These are phyloP conservation scores for Ceratocystis ficicola DNA, from an alignment of 2,329 filamentous ascomycete genomes.

Conservation along the genomic window DNA sequence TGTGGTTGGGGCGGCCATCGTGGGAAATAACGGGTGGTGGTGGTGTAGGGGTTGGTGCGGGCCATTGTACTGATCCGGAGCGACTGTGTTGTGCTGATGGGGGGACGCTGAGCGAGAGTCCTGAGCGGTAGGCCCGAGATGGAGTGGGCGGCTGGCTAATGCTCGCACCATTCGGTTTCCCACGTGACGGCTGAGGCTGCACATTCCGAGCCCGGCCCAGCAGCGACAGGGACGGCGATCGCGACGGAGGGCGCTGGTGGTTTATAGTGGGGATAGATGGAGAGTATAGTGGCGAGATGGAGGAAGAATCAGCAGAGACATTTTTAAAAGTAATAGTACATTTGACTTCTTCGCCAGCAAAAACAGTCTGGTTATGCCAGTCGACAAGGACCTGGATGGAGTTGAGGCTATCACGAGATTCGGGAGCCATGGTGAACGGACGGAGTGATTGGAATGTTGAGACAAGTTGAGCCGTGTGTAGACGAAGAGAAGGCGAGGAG, in stretches of 20 bases:
- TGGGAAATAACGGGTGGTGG: constrained; percentile 23
- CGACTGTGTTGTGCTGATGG: constrained; percentile 35
- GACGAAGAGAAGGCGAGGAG: not conserved
- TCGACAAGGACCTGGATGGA: constrained; percentile 81
- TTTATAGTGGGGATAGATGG: constrained; percentile 21
- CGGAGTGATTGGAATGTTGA: constrained; percentile 20
- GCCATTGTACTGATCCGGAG: constrained; percentile 39
- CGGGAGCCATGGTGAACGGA: constrained; percentile 37
- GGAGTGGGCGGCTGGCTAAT: constrained; percentile 31
- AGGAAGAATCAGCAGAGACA: constrained; percentile 39
- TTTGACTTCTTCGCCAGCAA: constrained; percentile 89
- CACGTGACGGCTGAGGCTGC: constrained; percentile 36
- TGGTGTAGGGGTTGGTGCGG: constrained; percentile 27
- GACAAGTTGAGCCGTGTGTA: not conserved
- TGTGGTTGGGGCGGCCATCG: constrained; percentile 28
- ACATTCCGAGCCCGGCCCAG: constrained; percentile 32
- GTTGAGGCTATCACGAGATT: constrained; percentile 42
- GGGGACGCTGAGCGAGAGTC: constrained; percentile 51
- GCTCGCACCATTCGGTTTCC: constrained; percentile 23
- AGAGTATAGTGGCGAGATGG: constrained; percentile 13
- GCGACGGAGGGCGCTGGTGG: constrained; percentile 31
- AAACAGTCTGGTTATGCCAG: constrained; percentile 89
- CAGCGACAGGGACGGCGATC: constrained; percentile 34
- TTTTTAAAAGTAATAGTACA: constrained; percentile 97
- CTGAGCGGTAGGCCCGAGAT: constrained; percentile 50